Base-by-base conservation (phyloP, 2,329 filamentous ascomycete species). In the Pseudofabraea citricarpa region DNA sequence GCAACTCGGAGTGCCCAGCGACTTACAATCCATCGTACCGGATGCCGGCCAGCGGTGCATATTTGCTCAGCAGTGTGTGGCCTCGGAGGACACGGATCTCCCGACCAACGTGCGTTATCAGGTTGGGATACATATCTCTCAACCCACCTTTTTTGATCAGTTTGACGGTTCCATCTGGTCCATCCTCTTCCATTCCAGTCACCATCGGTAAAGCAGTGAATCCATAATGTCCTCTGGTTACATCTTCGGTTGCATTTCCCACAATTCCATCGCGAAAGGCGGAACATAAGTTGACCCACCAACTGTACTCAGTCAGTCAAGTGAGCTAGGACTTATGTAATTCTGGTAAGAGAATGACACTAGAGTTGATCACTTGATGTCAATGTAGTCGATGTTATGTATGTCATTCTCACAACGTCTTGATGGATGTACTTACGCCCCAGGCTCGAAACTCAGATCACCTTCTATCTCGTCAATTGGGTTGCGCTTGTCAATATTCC, bases 251-350 rank as follows among this genome's bases (percentile, higher is more conserved):
- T n/a, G 65, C 63, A 41, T 61, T 67, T 13, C 63, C 65, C 7
- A 77, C 67, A 22, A 79, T 72, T 19, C 75, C 74, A 48, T 79
- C 75, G 21, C 72, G 67, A 44, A 72, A 64, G 3, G 74, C 75
- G 49, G 74, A 77, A 21, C 72, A 70, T 27, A 77, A 61, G 41
- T 74, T 73, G 23, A 75, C 56, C 74, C 75, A 79, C 75, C 71
- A 79, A 46, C 75, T 78, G 43, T 18, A 5, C 8, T 6, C 5
- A 6, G 40, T 60, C 38, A 58, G 57, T 36, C n/a, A n/a, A n/a
- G n/a, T n/a, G n/a, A n/a, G n/a, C n/a, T n/a, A n/a, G n/a, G n/a
- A n/a, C n/a, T n/a, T n/a, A n/a, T n/a, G n/a, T n/a, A n/a, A n/a
- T n/a, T n/a, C n/a, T n/a, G n/a, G n/a, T n/a, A n/a, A n/a, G n/a